Evolutionary conservation across 2,329 filamentous ascomycete species (phyloP).

Genomic region (Colletotrichum siamense): DNA sequence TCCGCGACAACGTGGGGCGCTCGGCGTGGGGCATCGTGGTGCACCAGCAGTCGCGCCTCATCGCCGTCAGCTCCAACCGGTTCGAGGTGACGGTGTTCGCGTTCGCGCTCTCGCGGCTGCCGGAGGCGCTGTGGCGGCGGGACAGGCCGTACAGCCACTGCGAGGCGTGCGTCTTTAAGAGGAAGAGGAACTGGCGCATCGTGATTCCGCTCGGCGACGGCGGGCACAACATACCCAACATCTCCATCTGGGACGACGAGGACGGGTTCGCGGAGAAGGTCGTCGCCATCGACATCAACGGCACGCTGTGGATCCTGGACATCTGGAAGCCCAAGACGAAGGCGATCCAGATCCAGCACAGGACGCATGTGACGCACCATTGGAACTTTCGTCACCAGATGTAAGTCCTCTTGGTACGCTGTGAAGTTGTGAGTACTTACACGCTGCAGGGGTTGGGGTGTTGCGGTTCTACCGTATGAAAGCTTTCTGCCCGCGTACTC

Average conservation of each 20-base stretch:
- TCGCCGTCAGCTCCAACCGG: constrained; percentile 85
- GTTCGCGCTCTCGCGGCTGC: constrained; percentile 39
- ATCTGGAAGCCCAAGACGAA: constrained; percentile 49
- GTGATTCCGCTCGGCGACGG: constrained; percentile 43
- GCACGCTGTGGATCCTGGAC: constrained; percentile 53
- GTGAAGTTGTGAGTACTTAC: background rate
- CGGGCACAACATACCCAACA: constrained; percentile 56
- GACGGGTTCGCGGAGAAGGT: constrained; percentile 55
- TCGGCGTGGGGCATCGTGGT: constrained; percentile 92
- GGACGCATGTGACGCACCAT: background rate
- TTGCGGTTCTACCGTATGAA: constrained; percentile 49
- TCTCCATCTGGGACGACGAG: constrained; percentile 54
- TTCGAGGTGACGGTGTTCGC: constrained; percentile 59
- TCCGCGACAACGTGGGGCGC: constrained; percentile 75
- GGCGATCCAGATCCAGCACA: constrained; percentile 8
- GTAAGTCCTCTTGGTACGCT: background rate
- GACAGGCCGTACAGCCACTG: constrained; percentile 24
- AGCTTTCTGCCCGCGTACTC: constrained; percentile 44
- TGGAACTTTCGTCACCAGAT: constrained; percentile 22
- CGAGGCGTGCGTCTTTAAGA: constrained; percentile 41
- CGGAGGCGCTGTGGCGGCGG: constrained; percentile 22
- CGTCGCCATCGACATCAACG: constrained; percentile 56
- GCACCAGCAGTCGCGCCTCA: constrained; percentile 79
- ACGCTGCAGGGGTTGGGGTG: constrained; percentile 50
- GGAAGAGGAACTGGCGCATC: constrained; percentile 56